These are phyloP conservation scores for Eimeria sp. DNA, from an alignment of 169 alveolate species.

Conservation along the genomic window DNA sequence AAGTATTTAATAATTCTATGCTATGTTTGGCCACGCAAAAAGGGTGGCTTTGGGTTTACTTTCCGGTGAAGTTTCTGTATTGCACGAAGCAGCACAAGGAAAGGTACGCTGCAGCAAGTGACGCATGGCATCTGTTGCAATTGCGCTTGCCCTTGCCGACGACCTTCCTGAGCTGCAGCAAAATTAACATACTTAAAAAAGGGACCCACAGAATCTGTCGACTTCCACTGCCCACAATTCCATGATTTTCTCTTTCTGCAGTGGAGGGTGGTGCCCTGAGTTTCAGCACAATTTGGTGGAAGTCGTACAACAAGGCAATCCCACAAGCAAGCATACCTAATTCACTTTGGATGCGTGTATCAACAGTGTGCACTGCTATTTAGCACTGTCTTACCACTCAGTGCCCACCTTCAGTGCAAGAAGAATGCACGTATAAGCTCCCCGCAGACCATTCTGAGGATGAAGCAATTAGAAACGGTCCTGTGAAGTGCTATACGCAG, in stretches of 20 bases:
- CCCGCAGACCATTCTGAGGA: not conserved
- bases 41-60: too few relatives aligned
- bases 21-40: too few relatives aligned
- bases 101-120: not conserved
- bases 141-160: not conserved
- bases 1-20: too few relatives aligned
- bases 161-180: not conserved
- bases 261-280: too few relatives aligned
- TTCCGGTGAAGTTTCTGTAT: not conserved
- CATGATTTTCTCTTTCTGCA: not conserved
- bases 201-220: not conserved
- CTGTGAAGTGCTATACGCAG: not conserved
- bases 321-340: not conserved
- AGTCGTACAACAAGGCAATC: not conserved
- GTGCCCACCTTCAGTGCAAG: not conserved
- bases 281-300: not conserved
- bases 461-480: not conserved
- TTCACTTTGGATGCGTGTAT: not conserved
- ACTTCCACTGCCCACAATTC: not conserved
- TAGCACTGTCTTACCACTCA: not conserved
- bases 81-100: not conserved
- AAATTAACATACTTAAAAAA: not conserved
- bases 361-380: not conserved
- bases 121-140: not conserved
- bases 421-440: not conserved